phyloP scores from a whole-genome alignment of 164 flowering plant genomes.

The Tetracentron sinense region DNA sequence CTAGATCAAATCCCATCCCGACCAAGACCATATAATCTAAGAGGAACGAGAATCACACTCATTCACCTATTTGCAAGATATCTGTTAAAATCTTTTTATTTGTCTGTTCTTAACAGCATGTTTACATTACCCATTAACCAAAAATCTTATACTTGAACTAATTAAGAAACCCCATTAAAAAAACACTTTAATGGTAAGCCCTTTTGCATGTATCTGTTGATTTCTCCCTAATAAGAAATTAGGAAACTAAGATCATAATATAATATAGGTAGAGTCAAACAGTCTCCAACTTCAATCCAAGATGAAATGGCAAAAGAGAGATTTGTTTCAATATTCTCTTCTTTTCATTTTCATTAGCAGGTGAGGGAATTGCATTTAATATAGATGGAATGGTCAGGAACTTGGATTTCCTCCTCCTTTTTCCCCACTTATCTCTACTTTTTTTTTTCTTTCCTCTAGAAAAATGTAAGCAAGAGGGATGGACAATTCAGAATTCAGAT shows the following conservation, averaged over 20 bases:
- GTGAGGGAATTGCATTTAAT: constrained; percentile 18
- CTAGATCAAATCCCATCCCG: too few relatives aligned
- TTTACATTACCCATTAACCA: not conserved
- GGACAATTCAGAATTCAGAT: constrained; percentile 14
- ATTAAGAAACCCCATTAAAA: not conserved
- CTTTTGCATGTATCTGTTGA: not conserved
- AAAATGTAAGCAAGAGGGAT: not conserved
- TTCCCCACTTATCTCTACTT: constrained; percentile 8
- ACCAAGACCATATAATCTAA: too few relatives aligned
- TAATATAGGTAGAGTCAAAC: constrained; percentile 9
- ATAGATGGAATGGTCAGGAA: constrained; percentile 16
- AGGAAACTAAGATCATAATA: constrained; percentile 8
- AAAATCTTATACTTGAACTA: not conserved
- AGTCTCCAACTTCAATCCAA: constrained; percentile 18
- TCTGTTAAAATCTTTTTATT: too few relatives aligned
- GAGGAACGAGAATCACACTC: too few relatives aligned
- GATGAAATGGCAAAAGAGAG: constrained; percentile 41
- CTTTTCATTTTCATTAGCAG: constrained; percentile 8
- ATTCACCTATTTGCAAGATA: too few relatives aligned
- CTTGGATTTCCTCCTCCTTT: constrained; percentile 21
- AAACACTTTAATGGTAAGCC: not conserved
- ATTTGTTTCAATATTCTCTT: constrained; percentile 15
- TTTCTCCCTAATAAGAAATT: not conserved
- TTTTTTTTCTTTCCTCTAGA: constrained; percentile 10
- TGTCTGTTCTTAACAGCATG: too few relatives aligned